phyloP scores from a whole-genome alignment of 345 rosid genomes.

The Cochlearia excelsa region DNA sequence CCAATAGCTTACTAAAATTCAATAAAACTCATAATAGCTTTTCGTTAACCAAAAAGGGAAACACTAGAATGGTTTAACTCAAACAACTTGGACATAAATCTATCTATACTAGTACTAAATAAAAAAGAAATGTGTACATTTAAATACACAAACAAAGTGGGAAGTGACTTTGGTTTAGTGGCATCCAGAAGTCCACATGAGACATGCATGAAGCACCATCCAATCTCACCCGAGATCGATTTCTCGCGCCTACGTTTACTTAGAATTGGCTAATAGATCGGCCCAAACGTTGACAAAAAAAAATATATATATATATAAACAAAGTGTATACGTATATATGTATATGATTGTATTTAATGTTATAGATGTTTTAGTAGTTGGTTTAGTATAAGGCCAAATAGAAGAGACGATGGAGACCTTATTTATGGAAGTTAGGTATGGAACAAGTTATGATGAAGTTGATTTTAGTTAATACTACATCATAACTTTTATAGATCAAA shows the following conservation, averaged over 20 bases:
- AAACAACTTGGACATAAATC: slow-evolving; percentile 15
- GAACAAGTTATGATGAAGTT: slow-evolving; percentile 21
- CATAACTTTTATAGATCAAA: too few species aligned
- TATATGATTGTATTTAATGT: slow-evolving; percentile 10
- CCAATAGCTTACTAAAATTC: not conserved
- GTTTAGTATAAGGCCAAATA: slow-evolving; percentile 23
- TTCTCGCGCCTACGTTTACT: too few species aligned
- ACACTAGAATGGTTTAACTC: slow-evolving; percentile 24
- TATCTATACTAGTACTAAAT: not conserved
- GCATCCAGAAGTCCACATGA: too few species aligned
- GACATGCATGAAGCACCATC: too few species aligned
- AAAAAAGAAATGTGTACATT: slow-evolving; percentile 5
- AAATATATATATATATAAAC: too few species aligned
- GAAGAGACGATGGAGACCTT: slow-evolving; percentile 30
- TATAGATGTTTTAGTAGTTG: slow-evolving; percentile 11
- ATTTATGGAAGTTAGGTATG: slow-evolving; percentile 34
- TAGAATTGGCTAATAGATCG: too few species aligned
- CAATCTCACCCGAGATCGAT: too few species aligned
- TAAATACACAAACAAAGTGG: too few species aligned
- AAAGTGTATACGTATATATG: not conserved
- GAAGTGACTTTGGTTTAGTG: too few species aligned
- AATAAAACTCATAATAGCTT: slow-evolving; percentile 18
- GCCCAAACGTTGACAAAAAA: too few species aligned
- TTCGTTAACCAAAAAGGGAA: slow-evolving; percentile 27
- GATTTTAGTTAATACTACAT: slow-evolving; percentile 1